These are phyloP conservation scores for Suhomyces pyralidae DNA, from an alignment of 805 yeast species.

Conservation along the genomic window DNA sequence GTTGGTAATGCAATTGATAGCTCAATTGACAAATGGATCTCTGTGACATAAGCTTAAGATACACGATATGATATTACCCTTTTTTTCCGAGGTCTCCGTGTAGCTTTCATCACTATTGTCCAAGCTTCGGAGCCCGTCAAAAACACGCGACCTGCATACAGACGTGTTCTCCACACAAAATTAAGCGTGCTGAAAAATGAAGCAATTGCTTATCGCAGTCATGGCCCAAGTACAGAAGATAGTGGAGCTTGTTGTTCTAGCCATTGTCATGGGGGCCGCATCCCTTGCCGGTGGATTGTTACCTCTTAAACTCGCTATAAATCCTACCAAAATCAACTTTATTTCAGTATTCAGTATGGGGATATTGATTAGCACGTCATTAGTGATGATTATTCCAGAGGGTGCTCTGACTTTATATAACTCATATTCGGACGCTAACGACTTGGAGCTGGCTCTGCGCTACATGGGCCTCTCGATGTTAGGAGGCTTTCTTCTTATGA, in stretches of 20 bases:
- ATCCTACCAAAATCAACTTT: slow-evolving; percentile 27
- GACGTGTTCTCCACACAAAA: background rate
- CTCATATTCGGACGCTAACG: slow-evolving; percentile 11
- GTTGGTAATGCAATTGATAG: background rate
- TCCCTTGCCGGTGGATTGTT: slow-evolving; percentile 21
- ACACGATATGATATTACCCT: too few relatives aligned
- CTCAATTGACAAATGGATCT: too few relatives aligned
- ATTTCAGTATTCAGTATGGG: slow-evolving; percentile 58
- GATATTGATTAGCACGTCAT: slow-evolving; percentile 56
- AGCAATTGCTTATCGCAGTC: background rate
- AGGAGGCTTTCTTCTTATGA: slow-evolving; percentile 55
- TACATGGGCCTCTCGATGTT: slow-evolving; percentile 49
- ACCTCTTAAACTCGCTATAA: slow-evolving; percentile 26
- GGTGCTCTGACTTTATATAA: slow-evolving; percentile 48
- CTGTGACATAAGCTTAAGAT: too few relatives aligned
- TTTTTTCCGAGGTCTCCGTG: background rate
- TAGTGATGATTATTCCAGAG: slow-evolving; percentile 63
- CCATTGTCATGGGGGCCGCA: slow-evolving; percentile 17
- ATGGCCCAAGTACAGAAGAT: background rate
- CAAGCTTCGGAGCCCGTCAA: background rate
- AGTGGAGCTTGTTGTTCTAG: slow-evolving; percentile 8
- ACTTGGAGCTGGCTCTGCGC: slow-evolving; percentile 15
- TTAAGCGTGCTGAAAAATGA: background rate
- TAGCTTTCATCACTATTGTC: background rate
- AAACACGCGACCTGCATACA: background rate